A percentile compares a stretch with the other conserved stretches of the same genome.
phyloP scores from a whole-genome alignment of 208 protist genomes.

The Wallacemonas sp. region DNA sequence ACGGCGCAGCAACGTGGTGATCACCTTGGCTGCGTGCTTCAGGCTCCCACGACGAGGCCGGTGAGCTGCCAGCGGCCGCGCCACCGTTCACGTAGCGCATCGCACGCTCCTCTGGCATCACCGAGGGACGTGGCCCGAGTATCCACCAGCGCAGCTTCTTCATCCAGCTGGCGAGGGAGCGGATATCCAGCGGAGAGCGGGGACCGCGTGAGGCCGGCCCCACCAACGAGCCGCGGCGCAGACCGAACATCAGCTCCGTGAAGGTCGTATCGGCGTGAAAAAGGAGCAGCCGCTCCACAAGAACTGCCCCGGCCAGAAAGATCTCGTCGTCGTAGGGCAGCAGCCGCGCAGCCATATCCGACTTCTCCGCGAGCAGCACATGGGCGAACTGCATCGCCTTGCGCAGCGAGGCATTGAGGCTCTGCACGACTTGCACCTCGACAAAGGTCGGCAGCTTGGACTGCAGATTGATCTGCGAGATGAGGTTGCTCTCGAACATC shows the following conservation, averaged over 20 bases:
- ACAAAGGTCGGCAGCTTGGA: constrained; percentile 77
- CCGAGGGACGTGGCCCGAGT: constrained; percentile 43
- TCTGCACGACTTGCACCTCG: constrained; percentile 59
- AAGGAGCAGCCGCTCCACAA: constrained; percentile 62
- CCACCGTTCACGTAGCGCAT: constrained; percentile 30
- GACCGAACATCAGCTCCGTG: constrained; percentile 73
- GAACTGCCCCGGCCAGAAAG: constrained; percentile 32
- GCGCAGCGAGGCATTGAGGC: constrained; percentile 45
- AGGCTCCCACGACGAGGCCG: neutral
- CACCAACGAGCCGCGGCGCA: constrained; percentile 32
- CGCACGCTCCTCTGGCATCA: constrained; percentile 47
- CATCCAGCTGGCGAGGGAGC: constrained; percentile 7
- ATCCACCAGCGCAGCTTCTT: constrained; percentile 38
- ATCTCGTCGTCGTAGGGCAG: constrained; percentile 73
- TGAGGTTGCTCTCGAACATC: constrained; percentile 82
- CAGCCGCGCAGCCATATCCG: constrained; percentile 19
- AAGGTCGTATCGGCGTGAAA: constrained; percentile 66
- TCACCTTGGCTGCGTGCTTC: no score
- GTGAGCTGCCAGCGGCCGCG: neutral
- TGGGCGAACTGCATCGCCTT: constrained; percentile 66
- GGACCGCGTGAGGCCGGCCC: neutral
- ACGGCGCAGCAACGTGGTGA: neutral
- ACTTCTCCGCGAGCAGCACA: constrained; percentile 56
- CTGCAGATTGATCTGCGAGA: constrained; percentile 69
- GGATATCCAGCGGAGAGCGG: neutral